Percentiles rank a stretch among this genome's conserved stretches.
These are phyloP conservation scores for Aciculosporium take DNA, from an alignment of 2,329 filamentous ascomycete genomes.

Conservation along the genomic window DNA sequence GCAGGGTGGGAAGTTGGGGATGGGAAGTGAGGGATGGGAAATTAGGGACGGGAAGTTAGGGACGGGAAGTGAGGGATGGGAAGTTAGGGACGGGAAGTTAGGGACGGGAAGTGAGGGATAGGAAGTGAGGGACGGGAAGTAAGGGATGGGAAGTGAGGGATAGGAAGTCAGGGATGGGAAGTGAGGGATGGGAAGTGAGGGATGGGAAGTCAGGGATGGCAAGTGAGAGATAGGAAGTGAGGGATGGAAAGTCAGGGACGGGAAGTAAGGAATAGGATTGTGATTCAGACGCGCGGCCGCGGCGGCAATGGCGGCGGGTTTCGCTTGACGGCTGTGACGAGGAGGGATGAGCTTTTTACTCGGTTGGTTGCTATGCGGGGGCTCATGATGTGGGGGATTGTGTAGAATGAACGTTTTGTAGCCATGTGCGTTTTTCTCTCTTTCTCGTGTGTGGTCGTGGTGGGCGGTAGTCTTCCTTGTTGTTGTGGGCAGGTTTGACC, in stretches of 20 bases:
- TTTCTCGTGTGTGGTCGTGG: no score
- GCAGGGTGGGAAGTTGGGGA: constrained; percentile 61
- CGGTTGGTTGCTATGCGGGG: constrained; percentile 59
- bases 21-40: no score
- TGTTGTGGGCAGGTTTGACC: neutral
- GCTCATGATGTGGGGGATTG: constrained; percentile 77
- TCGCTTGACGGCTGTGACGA: constrained; percentile 55
- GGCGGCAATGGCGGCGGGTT: constrained; percentile 25
- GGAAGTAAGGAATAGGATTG: constrained; percentile 61
- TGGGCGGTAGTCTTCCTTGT: no score
- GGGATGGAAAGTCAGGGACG: constrained; percentile 51
- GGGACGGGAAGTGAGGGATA: constrained; percentile 59
- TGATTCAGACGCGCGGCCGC: constrained; percentile 46
- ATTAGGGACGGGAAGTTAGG: constrained; percentile 50
- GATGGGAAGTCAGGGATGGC: constrained; percentile 63
- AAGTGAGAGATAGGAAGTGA: constrained; percentile 57
- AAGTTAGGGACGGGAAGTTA: constrained; percentile 58
- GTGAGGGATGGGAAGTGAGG: constrained; percentile 55
- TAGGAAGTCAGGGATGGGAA: constrained; percentile 46
- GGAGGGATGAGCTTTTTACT: constrained; percentile 71
- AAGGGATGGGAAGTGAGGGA: constrained; percentile 58
- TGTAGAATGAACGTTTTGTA: no score
- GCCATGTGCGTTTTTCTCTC: no score
- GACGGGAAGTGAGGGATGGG: constrained; percentile 51
- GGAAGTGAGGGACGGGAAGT: constrained; percentile 50